These are phyloP conservation scores for Sporisorium exsertum DNA, from an alignment of 1,284 basidiomycete genomes.

Conservation along the genomic window DNA sequence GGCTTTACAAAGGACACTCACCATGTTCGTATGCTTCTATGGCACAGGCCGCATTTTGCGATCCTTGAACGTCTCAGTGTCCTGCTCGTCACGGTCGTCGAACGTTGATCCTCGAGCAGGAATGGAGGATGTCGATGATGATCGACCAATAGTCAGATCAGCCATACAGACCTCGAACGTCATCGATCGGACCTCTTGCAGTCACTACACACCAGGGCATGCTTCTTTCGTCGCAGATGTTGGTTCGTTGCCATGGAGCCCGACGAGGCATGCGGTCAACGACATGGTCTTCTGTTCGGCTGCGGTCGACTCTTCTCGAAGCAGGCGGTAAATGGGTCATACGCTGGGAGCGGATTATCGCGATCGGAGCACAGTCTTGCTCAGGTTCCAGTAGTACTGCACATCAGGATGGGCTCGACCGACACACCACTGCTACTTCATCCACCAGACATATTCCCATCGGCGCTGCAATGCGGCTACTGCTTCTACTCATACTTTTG, in stretches of 20 bases:
- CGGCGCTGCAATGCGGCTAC: background rate
- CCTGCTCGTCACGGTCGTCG: background rate
- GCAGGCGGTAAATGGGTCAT: background rate
- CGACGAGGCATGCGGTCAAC: too few relatives aligned
- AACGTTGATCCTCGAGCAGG: too few relatives aligned
- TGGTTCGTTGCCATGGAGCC: too few relatives aligned
- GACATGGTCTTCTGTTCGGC: background rate
- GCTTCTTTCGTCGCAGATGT: too few relatives aligned
- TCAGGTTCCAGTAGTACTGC: background rate
- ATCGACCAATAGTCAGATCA: background rate
- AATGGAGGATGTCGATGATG: too few relatives aligned
- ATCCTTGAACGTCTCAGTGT: background rate
- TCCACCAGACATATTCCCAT: background rate
- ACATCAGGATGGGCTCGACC: background rate
- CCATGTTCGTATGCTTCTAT: background rate
- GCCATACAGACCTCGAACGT: background rate
- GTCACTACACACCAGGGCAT: too few relatives aligned
- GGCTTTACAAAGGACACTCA: background rate
- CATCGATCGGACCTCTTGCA: too few relatives aligned
- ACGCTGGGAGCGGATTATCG: background rate
- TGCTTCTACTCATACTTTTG: background rate
- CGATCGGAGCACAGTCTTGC: background rate
- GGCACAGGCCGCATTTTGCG: background rate
- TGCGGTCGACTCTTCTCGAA: too few relatives aligned
- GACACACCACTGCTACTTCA: background rate